Percentiles rank a stretch among this genome's conserved stretches.
Conservation (phyloP, 768 basidiomycete species). For the Lyophyllum decastes region DNA sequence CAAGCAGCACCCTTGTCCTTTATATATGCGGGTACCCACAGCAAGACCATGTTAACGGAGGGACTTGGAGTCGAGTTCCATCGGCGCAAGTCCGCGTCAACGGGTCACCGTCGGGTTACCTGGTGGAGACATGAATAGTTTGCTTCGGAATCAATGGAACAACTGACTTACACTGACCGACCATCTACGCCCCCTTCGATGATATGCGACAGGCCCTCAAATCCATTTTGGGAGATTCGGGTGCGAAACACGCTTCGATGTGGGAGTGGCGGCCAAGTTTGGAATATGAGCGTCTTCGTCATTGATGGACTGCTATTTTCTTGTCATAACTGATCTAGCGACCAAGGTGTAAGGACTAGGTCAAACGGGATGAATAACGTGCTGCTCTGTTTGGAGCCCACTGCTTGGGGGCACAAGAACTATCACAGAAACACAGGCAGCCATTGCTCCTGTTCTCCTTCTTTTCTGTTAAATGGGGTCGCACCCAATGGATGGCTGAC, state of each 20-base stretch:
- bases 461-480: no score
- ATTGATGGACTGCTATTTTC: background rate
- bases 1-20: no score
- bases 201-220: background rate
- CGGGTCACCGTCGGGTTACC: background rate
- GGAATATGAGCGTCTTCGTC: background rate
- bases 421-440: no score
- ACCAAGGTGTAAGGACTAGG: no score
- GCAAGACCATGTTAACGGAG: background rate
- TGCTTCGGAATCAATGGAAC: background rate
- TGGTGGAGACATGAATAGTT: background rate
- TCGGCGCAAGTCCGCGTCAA: background rate
- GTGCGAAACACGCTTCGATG: background rate
- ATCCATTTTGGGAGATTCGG: background rate
- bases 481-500: no score
- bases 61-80: background rate
- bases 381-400: no score
- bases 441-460: no score
- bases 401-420: no score
- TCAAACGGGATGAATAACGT: no score
- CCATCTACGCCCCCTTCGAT: background rate
- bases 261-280: background rate
- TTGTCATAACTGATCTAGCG: no score
- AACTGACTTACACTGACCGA: background rate
- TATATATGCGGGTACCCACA: background rate